Base-by-base conservation (phyloP, 2,329 filamentous ascomycete genomes). In the Xylaria sp. region DNA sequence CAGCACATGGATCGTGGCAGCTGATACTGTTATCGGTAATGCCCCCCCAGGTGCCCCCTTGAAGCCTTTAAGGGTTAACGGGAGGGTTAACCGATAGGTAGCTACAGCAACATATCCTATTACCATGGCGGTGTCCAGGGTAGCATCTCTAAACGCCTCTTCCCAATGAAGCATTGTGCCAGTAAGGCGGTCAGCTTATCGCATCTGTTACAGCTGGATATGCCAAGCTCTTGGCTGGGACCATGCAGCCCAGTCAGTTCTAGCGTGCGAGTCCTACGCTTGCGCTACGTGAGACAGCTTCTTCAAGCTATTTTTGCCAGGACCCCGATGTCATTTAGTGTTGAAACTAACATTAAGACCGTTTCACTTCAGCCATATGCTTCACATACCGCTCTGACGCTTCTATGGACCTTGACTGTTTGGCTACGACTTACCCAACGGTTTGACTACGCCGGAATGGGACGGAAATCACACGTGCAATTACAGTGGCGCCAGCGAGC, bases 151-250 rank as follows among this genome's bases (percentile, higher is more conserved):
- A 28, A 25, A 61, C 47, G 19, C 54, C 43, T 54, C 19, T 31
- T 40, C 43, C 45, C 38, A 53, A 51, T 60, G 9, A 60, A 42
- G 42, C 19, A 47, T 28, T 47, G 19, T 21, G 28, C 28, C 35
- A 51, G 28, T 33, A 25, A 46, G 57, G 47, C 51, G 51, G 56
- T 51, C 49, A 51, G 49, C 61, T 63, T 60, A 64, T 63, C 57
- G 50, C 51, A 21, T 21, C n/a, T 28, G 51, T 57, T 45, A 47
- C 46, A 57, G 61, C 47, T 64, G 46, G 23, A 21, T 14, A 33
- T 31, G 61, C 61, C 57, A 64, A 60, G 61, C 31, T 2, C 61
- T 64, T 64, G 61, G 61, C 56, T 49, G 33, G 17, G 31, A 52
- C 42, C 50, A 52, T 60, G 33, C 46, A 42, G 45, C 47, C 35